Percentiles rank a stretch among this genome's conserved stretches.
phyloP scores from a whole-genome alignment of 306 rosid genomes.

The Dryas drummondii region DNA sequence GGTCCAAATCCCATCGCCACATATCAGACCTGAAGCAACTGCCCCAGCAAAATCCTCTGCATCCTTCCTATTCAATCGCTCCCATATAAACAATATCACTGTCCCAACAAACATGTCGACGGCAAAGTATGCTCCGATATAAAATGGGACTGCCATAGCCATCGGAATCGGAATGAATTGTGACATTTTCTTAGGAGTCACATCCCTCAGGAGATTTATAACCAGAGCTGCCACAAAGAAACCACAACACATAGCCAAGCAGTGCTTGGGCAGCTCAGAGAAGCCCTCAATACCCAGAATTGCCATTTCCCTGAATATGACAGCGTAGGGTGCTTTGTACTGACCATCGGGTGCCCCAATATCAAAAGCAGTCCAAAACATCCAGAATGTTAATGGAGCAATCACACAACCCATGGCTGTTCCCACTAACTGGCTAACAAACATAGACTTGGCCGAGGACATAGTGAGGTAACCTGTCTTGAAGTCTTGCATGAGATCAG shows the following conservation, averaged over 20 bases:
- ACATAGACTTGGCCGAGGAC: constrained; percentile 94
- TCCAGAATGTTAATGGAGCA: constrained; percentile 97
- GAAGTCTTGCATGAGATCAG: constrained; percentile 99
- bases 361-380: constrained; percentile 95
- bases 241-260: constrained; percentile 67
- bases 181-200: constrained; percentile 58
- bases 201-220: constrained; percentile 69
- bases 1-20: constrained; percentile 98
- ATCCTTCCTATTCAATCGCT: constrained; percentile 61
- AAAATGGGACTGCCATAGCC: constrained; percentile 97
- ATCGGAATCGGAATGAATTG: constrained; percentile 85
- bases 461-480: constrained; percentile 94
- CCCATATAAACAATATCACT: constrained; percentile 77
- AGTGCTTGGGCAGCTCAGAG: constrained; percentile 87
- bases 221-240: constrained; percentile 73
- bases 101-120: constrained; percentile 89
- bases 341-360: constrained; percentile 89
- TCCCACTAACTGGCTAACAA: constrained; percentile 79
- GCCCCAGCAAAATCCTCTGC: constrained; percentile 90
- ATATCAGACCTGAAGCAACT: constrained; percentile 92
- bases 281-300: constrained; percentile 82
- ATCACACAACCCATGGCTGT: constrained; percentile 93
- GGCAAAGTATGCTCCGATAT: constrained; percentile 92
- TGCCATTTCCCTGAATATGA: constrained; percentile 91
- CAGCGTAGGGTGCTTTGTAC: constrained; percentile 87